Percentiles rank a stretch among this genome's conserved stretches.
These are phyloP conservation scores for Aspergillus ruber DNA, from an alignment of 2,329 filamentous ascomycete genomes.

Conservation along the genomic window DNA sequence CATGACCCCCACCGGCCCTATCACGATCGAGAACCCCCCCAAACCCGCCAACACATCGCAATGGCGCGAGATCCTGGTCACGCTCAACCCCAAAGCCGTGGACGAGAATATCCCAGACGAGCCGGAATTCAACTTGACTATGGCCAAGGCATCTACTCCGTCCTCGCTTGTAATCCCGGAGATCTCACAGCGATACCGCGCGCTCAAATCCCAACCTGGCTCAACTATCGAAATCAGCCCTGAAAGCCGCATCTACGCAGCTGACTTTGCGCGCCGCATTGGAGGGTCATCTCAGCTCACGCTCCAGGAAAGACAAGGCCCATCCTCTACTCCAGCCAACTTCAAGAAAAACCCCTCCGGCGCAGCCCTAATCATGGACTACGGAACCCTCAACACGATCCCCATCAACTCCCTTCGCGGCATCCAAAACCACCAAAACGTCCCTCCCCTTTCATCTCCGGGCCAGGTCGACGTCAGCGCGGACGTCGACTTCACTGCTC, in stretches of 20 bases:
- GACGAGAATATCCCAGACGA: constrained; percentile 43
- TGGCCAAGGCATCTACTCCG: constrained; percentile 68
- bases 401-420: constrained; percentile 86
- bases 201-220: constrained; percentile 59
- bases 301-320: constrained; percentile 6
- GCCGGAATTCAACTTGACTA: constrained; percentile 81
- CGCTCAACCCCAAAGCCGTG: constrained; percentile 56
- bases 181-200: constrained; percentile 69
- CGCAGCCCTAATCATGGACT: constrained; percentile 92
- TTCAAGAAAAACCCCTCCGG: constrained; percentile 63
- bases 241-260: constrained; percentile 71
- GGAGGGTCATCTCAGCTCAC: constrained; percentile 54
- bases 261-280: constrained; percentile 77
- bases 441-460: constrained; percentile 72
- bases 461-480: constrained; percentile 83
- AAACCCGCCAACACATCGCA: constrained; percentile 46
- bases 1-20: constrained; percentile 43
- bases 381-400: constrained; percentile 71
- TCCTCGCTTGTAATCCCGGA: constrained; percentile 81
- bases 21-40: constrained; percentile 38
- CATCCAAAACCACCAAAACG: constrained; percentile 68
- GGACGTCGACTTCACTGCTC: constrained; percentile 84
- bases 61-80: constrained; percentile 79
- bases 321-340: constrained; percentile 21
- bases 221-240: constrained; percentile 86